phyloP scores from a whole-genome alignment of 2,329 filamentous ascomycete genomes.

The Davidsoniella eucalypti region DNA sequence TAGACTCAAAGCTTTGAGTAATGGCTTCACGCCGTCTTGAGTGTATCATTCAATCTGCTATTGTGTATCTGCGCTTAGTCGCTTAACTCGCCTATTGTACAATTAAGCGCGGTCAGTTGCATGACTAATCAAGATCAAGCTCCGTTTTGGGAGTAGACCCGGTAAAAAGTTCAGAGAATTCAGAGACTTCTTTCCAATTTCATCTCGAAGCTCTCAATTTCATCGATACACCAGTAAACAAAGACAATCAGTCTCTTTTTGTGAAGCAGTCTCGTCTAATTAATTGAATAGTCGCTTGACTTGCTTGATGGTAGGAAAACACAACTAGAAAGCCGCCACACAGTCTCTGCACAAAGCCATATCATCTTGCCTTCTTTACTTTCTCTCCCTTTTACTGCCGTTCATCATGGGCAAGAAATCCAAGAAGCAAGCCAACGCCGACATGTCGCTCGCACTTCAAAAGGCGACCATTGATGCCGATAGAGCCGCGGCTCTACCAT shows the following conservation, averaged over 20 bases:
- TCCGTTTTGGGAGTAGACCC: no score
- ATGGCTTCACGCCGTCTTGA: not conserved
- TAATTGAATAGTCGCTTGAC: no score
- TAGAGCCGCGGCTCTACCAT: not conserved
- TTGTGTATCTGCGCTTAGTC: not conserved
- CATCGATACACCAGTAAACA: no score
- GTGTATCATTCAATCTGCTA: not conserved
- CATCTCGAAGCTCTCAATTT: no score
- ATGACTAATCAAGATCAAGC: no score
- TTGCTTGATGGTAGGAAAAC: no score
- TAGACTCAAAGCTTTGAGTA: not conserved
- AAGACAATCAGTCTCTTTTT: not conserved
- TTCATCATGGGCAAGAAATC: slow-evolving; percentile 16
- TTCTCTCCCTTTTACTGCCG: not conserved
- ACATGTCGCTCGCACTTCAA: slow-evolving; percentile 11
- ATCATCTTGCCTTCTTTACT: not conserved
- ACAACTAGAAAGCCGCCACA: no score
- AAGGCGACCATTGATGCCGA: slow-evolving; percentile 10
- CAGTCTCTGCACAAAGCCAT: no score
- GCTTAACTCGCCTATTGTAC: not conserved
- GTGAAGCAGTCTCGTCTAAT: not conserved
- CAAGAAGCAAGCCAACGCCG: slow-evolving; percentile 13
- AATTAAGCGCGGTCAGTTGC: not conserved
- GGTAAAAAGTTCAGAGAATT: no score
- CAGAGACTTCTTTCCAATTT: no score